Conservation (phyloP, 176 grass and related monocot genomes). For the Eleusine indica region DNA sequence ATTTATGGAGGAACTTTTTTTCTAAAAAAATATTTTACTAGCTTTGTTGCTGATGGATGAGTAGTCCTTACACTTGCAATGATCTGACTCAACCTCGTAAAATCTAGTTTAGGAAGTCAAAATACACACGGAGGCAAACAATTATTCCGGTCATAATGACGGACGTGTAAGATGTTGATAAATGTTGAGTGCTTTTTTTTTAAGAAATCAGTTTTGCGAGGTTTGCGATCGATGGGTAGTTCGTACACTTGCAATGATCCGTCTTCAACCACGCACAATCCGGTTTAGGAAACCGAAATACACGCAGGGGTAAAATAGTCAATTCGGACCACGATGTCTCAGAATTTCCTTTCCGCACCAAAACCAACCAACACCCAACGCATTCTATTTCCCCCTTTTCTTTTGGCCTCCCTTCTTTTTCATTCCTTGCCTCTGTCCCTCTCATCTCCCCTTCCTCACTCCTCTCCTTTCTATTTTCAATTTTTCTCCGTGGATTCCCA, state of each 20-base stretch:
- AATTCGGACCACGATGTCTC: neutral
- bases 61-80: too few species aligned
- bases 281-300: neutral
- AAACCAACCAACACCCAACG: slow-evolving; percentile 41
- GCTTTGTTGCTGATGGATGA: too few species aligned
- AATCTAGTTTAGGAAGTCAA: too few species aligned
- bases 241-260: neutral
- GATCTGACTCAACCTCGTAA: too few species aligned
- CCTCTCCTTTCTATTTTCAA: slow-evolving; percentile 30
- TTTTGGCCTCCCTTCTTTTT: neutral
- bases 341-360: slow-evolving; percentile 28
- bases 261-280: neutral
- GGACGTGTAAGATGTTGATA: too few species aligned
- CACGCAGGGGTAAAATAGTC: slow-evolving; percentile 9
- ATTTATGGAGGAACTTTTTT: too few species aligned
- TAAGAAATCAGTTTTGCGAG: too few species aligned
- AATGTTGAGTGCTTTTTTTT: too few species aligned
- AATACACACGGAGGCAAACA: too few species aligned
- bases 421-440: slow-evolving; percentile 28
- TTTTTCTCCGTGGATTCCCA: slow-evolving; percentile 63
- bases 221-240: neutral
- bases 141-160: too few species aligned
- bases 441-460: neutral
- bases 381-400: neutral
- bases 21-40: too few species aligned